A percentile compares a stretch with the other conserved stretches of the same genome.
Conservation (phyloP, 306 rosid genomes). For the Hippophae gyantsensis region DNA sequence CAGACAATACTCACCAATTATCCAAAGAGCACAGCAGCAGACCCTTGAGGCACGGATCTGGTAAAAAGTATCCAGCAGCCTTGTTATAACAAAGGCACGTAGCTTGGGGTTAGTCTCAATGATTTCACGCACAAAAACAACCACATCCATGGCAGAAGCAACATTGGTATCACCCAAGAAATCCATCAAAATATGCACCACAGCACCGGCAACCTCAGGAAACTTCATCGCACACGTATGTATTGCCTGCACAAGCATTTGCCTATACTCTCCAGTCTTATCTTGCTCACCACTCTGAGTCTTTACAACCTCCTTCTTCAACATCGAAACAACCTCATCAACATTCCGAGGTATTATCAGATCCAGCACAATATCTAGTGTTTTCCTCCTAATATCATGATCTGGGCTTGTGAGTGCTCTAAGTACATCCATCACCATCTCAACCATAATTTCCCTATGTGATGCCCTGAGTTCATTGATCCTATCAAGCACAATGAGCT, state of each 20-base stretch:
- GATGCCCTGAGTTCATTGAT: constrained; percentile 53
- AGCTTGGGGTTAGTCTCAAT: constrained; percentile 65
- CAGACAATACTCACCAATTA: constrained; percentile 65
- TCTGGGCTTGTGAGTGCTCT: constrained; percentile 63
- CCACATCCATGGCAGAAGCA: constrained; percentile 65
- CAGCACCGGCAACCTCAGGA: constrained; percentile 72
- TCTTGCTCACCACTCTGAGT: constrained; percentile 75
- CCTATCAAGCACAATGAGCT: constrained; percentile 64
- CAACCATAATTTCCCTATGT: constrained; percentile 65
- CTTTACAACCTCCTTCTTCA: constrained; percentile 67
- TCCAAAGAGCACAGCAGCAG: constrained; percentile 70
- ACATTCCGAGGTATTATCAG: constrained; percentile 52
- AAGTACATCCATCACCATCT: constrained; percentile 68
- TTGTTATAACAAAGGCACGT: constrained; percentile 55
- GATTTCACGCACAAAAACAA: constrained; percentile 63
- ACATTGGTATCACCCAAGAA: constrained; percentile 73
- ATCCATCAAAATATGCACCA: constrained; percentile 75
- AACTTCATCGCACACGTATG: constrained; percentile 75
- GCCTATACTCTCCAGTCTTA: constrained; percentile 74
- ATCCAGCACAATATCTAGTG: constrained; percentile 58
- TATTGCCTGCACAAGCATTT: constrained; percentile 71
- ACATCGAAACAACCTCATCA: constrained; percentile 61
- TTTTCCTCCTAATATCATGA: constrained; percentile 61
- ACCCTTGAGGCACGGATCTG: constrained; percentile 72
- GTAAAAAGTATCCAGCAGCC: constrained; percentile 73